Conservation (phyloP, 768 basidiomycete genomes). For the Hygrophoropsis aurantiaca region DNA sequence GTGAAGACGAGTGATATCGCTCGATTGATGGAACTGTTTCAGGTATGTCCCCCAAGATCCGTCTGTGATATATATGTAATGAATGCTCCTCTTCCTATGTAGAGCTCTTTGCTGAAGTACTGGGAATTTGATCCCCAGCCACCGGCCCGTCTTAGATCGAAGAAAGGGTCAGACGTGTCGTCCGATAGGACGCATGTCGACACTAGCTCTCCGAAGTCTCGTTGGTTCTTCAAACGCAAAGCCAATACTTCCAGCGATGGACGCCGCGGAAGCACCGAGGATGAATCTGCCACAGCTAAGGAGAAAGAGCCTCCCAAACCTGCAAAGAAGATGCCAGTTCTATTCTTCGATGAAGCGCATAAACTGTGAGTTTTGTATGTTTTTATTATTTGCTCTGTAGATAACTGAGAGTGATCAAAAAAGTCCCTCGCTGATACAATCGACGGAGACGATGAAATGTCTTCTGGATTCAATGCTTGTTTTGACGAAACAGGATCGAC, state of each 20-base stretch:
- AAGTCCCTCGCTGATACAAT: slow-evolving; percentile 75
- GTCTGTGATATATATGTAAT: too few relatives aligned
- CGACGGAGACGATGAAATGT: slow-evolving; percentile 79
- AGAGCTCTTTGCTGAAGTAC: slow-evolving; percentile 73
- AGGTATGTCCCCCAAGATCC: slow-evolving; percentile 38
- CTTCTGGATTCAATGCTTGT: slow-evolving; percentile 85
- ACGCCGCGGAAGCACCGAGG: slow-evolving; percentile 28
- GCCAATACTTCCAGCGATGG: slow-evolving; percentile 22
- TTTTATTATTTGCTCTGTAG: neutral
- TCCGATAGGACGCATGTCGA: slow-evolving; percentile 46
- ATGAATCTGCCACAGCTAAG: slow-evolving; percentile 24
- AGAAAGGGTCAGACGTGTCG: slow-evolving; percentile 31
- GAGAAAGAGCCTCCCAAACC: slow-evolving; percentile 35
- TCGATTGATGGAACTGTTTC: slow-evolving; percentile 82
- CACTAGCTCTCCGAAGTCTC: slow-evolving; percentile 23
- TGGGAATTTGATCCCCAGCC: slow-evolving; percentile 61
- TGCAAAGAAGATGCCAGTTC: slow-evolving; percentile 71
- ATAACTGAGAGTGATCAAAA: slow-evolving; percentile 3
- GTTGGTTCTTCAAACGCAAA: slow-evolving; percentile 27
- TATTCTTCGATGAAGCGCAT: slow-evolving; percentile 87
- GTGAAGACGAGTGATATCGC: slow-evolving; percentile 81
- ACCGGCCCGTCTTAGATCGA: slow-evolving; percentile 19
- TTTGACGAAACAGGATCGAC: slow-evolving; percentile 82
- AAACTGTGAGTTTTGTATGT: slow-evolving; percentile 53
- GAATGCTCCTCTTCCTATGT: neutral